A percentile compares a stretch with the other conserved stretches of the same genome.
Evolutionary conservation across 495 filamentous ascomycete genomes (phyloP).

Genomic region (Penicillium crystallinum): DNA sequence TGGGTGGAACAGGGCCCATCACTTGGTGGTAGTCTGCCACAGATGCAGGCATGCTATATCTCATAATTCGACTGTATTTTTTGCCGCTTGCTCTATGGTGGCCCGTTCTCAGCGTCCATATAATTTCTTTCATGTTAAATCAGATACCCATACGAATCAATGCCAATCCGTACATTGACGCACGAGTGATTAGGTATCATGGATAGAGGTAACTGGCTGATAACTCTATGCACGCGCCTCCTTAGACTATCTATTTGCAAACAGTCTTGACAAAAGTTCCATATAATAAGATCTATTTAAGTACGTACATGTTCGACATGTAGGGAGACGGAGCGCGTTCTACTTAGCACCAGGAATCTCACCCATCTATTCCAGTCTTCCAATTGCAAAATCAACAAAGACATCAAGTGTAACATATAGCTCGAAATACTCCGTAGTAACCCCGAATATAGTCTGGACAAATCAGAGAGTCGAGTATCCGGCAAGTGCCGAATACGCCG

Average conservation of each 20-base stretch:
- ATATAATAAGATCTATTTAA: too few relatives aligned
- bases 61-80: neutral
- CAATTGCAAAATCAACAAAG: too few relatives aligned
- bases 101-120: neutral
- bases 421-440: too few relatives aligned
- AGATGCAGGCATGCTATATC: neutral
- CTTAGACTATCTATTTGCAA: too few relatives aligned
- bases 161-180: neutral
- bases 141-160: slow-evolving; percentile 20
- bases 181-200: neutral
- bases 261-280: too few relatives aligned
- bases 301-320: too few relatives aligned
- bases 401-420: too few relatives aligned
- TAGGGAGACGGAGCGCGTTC: too few relatives aligned
- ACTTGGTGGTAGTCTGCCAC: slow-evolving; percentile 43
- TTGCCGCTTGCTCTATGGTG: slow-evolving; percentile 2
- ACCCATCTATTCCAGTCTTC: too few relatives aligned
- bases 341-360: too few relatives aligned
- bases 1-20: slow-evolving; percentile 45
- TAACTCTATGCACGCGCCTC: neutral
- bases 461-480: neutral
- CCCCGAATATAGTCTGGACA: too few relatives aligned
- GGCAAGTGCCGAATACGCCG: slow-evolving; percentile 10
- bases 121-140: slow-evolving; percentile 15
- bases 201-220: neutral